Percentiles rank a stretch among this genome's conserved stretches.
phyloP scores from a whole-genome alignment of 108 stramenopile species.

The Nannochloropsis gaditana region DNA sequence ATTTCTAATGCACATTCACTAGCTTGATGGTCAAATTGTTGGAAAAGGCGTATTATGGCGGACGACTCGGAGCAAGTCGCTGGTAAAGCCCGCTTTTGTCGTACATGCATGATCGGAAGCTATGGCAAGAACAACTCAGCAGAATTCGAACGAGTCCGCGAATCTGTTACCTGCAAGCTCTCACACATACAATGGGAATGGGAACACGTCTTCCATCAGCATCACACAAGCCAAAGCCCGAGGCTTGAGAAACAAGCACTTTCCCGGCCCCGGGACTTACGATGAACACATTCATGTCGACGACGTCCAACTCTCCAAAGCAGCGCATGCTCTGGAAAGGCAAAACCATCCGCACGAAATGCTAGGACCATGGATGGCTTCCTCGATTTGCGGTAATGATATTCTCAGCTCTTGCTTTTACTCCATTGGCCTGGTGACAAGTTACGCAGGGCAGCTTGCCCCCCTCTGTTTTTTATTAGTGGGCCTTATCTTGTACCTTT shows the following conservation, averaged over 20 bases:
- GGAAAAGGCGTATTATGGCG: too few relatives aligned
- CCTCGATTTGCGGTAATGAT: constrained; percentile 59
- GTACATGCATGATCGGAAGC: too few relatives aligned
- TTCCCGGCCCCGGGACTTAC: neutral
- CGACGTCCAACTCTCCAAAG: neutral
- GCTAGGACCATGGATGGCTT: constrained; percentile 39
- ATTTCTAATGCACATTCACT: too few relatives aligned
- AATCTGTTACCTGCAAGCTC: too few relatives aligned
- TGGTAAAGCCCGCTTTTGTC: too few relatives aligned
- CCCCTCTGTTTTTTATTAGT: constrained; percentile 57
- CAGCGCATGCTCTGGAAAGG: neutral
- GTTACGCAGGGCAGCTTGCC: constrained; percentile 55
- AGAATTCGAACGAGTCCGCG: too few relatives aligned
- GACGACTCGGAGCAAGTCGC: too few relatives aligned
- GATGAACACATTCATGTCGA: constrained; percentile 18
- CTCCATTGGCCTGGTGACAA: constrained; percentile 47
- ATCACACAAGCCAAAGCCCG: too few relatives aligned
- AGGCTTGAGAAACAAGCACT: neutral
- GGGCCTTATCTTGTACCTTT: constrained; percentile 55
- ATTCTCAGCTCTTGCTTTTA: constrained; percentile 51
- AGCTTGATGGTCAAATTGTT: too few relatives aligned
- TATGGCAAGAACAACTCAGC: too few relatives aligned
- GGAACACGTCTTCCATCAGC: too few relatives aligned
- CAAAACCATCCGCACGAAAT: neutral
- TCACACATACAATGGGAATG: too few relatives aligned